Percentiles rank a stretch among this genome's conserved stretches.
Evolutionary conservation across 31 red algal genomes (phyloP).

Genomic region (Asparagopsis taxiformis): DNA sequence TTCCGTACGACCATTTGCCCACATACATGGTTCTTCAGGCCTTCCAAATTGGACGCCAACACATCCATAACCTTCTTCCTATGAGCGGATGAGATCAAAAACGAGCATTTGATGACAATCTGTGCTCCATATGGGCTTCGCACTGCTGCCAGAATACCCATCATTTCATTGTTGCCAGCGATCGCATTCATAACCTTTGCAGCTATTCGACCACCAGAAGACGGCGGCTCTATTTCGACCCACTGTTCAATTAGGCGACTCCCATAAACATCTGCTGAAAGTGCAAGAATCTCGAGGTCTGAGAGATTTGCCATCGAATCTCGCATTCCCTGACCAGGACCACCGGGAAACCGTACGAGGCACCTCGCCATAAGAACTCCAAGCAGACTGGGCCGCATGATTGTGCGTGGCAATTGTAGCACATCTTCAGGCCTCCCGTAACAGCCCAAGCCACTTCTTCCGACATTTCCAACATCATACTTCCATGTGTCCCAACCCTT

Average conservation of each 20-base stretch:
- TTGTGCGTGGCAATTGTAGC: slow-evolving; percentile 10
- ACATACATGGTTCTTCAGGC: slow-evolving; percentile 19
- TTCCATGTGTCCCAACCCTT: slow-evolving; percentile 37
- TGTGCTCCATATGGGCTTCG: slow-evolving; percentile 40
- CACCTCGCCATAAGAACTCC: slow-evolving; percentile 44
- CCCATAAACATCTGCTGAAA: slow-evolving; percentile 10
- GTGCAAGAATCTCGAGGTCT: slow-evolving; percentile 19
- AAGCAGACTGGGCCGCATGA: slow-evolving; percentile 19
- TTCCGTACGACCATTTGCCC: slow-evolving; percentile 41
- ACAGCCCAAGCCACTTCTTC: slow-evolving; percentile 23
- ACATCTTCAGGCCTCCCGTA: slow-evolving; percentile 15
- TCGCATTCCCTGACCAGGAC: slow-evolving; percentile 36
- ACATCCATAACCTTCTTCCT: slow-evolving; percentile 49
- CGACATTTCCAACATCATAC: slow-evolving; percentile 1
- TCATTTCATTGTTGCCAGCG: background rate
- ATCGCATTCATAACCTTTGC: slow-evolving; percentile 22
- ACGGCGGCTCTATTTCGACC: slow-evolving; percentile 10
- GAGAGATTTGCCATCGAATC: slow-evolving; percentile 51
- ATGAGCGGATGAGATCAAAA: background rate
- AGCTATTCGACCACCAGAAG: slow-evolving; percentile 10
- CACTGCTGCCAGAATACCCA: slow-evolving; percentile 12
- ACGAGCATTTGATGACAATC: slow-evolving; percentile 18
- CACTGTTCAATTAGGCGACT: slow-evolving; percentile 59
- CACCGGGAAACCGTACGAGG: slow-evolving; percentile 39
- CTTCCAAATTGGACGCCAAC: slow-evolving; percentile 15